phyloP scores from a whole-genome alignment of 305 asterid genomes.

The Rubia tinctorum region DNA sequence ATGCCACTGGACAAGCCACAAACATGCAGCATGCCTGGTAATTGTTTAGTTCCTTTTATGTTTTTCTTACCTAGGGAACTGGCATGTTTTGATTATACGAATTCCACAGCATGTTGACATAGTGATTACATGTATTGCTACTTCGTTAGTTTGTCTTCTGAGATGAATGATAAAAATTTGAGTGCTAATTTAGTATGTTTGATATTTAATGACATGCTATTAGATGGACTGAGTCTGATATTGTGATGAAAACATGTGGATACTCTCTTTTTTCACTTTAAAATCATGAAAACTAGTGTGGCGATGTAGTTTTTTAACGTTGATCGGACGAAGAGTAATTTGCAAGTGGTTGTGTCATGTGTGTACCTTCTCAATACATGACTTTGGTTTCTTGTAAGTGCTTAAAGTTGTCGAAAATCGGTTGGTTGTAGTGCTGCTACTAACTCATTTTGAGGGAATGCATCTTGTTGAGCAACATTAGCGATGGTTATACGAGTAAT shows the following conservation, averaged over 20 bases:
- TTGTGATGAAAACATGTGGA: background rate
- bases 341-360: background rate
- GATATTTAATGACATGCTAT: background rate
- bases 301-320: background rate
- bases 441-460: constrained; percentile 1
- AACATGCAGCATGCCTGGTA: constrained; percentile 44
- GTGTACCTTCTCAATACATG: background rate
- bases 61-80: background rate
- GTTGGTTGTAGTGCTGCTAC: background rate
- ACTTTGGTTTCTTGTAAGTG: background rate
- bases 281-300: background rate
- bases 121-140: background rate
- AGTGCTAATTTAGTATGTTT: background rate
- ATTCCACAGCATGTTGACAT: background rate
- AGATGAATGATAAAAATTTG: background rate
- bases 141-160: background rate
- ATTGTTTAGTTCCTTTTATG: constrained; percentile 13
- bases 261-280: background rate
- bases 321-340: background rate
- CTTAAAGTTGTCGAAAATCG: background rate
- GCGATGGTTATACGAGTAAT: background rate
- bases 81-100: background rate
- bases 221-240: background rate
- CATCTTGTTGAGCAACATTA: background rate
- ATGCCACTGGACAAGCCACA: constrained; percentile 16